Evolutionary conservation across 148 eudicot genomes (phyloP).

Genomic region (Suaeda aralocaspica): DNA sequence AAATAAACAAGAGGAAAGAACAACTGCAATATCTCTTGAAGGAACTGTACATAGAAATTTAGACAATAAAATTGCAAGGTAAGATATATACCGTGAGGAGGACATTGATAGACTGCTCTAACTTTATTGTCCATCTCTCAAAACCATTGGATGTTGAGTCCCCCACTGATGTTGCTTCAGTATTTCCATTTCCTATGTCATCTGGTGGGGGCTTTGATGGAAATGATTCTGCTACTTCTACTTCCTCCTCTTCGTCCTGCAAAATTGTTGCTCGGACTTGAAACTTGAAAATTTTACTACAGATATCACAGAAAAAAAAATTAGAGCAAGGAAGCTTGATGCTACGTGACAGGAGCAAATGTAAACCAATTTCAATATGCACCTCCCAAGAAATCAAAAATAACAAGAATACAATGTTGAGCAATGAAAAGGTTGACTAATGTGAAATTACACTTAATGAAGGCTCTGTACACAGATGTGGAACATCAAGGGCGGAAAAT

Average conservation of each 20-base stretch:
- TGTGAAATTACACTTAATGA: background rate
- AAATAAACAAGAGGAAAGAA: background rate
- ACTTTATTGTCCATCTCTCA: slow-evolving; percentile 62
- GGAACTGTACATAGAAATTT: background rate
- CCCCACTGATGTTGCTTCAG: slow-evolving; percentile 25
- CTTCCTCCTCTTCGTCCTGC: slow-evolving; percentile 75
- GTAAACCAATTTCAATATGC: background rate
- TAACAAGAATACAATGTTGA: background rate
- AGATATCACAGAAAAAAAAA: background rate
- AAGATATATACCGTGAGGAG: slow-evolving; percentile 61
- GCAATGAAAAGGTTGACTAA: background rate
- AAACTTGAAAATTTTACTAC: slow-evolving; percentile 15
- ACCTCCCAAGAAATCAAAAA: background rate
- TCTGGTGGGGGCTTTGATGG: slow-evolving; percentile 35
- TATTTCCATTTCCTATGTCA: slow-evolving; percentile 27
- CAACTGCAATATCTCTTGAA: background rate
- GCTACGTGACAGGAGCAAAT: background rate
- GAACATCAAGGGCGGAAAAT: background rate
- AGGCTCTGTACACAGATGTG: background rate
- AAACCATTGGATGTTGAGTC: slow-evolving; percentile 38
- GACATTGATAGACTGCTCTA: slow-evolving; percentile 81
- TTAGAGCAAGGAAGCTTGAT: background rate
- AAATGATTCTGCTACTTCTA: slow-evolving; percentile 71
- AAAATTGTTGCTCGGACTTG: slow-evolving; percentile 56
- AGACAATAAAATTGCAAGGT: slow-evolving; percentile 1